A percentile compares a stretch with the other conserved stretches of the same genome.
Evolutionary conservation across 129 eudicot genomes (phyloP).

Genomic region (Flaveria ramosissima): DNA sequence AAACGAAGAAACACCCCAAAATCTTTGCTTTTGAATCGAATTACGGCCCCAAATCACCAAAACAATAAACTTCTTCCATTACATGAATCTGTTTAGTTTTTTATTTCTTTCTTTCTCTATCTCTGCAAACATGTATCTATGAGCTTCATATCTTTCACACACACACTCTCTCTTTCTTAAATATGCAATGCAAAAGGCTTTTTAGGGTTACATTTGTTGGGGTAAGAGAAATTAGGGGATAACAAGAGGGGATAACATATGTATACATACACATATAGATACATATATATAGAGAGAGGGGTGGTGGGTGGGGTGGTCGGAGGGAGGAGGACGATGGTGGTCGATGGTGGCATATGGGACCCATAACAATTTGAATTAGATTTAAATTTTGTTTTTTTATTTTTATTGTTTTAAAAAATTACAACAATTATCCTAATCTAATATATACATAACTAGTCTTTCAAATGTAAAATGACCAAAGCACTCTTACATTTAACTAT

Average conservation of each 20-base stretch:
- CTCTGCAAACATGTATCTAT: not conserved
- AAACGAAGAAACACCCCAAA: conserved; percentile 39
- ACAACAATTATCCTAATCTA: no score
- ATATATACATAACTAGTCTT: no score
- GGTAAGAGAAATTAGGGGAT: conserved; percentile 23
- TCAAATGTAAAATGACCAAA: no score
- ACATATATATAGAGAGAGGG: conserved; percentile 9
- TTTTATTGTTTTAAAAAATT: no score
- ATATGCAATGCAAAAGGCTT: conserved; percentile 46
- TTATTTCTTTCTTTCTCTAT: conserved; percentile 19
- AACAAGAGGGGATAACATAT: conserved; percentile 20
- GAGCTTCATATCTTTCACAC: conserved; percentile 37
- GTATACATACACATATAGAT: conserved; percentile 19
- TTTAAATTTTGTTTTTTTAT: no score
- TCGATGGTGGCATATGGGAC: conserved; percentile 31
- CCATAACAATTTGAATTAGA: conserved; percentile 34
- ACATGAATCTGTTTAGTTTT: conserved; percentile 43
- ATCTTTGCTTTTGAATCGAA: conserved; percentile 26
- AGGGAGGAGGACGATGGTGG: conserved; percentile 25
- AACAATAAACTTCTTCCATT: conserved; percentile 32
- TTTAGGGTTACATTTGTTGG: conserved; percentile 38
- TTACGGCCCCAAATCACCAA: conserved; percentile 26
- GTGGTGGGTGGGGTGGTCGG: conserved; percentile 15
- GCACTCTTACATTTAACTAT: no score
- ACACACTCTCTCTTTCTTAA: conserved; percentile 24